Evolutionary conservation across 306 rosid species (phyloP).

Genomic region (Hippophae rhamnoides): DNA sequence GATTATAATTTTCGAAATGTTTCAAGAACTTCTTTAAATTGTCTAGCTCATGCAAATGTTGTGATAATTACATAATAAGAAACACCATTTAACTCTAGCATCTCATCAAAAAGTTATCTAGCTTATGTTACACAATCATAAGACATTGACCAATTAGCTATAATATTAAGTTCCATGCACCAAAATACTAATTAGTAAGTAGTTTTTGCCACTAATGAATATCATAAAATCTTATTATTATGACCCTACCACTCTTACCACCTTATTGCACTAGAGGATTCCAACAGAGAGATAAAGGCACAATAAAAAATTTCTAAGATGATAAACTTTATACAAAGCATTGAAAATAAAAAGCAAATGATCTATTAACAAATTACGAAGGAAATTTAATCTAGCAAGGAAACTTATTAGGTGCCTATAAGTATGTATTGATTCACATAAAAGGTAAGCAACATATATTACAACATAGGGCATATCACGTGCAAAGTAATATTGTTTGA

Average conservation of each 20-base stretch:
- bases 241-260: background rate
- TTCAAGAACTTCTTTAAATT: constrained; percentile 32
- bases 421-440: too few species aligned
- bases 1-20: constrained; percentile 34
- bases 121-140: constrained; percentile 23
- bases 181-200: constrained; percentile 2
- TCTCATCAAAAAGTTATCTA: constrained; percentile 23
- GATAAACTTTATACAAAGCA: background rate
- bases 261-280: background rate
- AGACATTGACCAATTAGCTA: too few species aligned
- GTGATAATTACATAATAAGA: constrained; percentile 49
- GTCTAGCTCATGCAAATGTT: constrained; percentile 29
- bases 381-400: background rate
- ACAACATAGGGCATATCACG: background rate
- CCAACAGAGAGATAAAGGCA: background rate
- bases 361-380: background rate
- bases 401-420: background rate
- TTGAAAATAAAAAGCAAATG: background rate
- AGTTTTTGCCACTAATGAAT: background rate
- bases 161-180: constrained; percentile 43
- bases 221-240: background rate
- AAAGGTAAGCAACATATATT: background rate
- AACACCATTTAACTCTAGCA: constrained; percentile 33
- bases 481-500: too few species aligned
- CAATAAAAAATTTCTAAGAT: background rate